Conservation (phyloP, 2,329 filamentous ascomycete species). For the Epichloe baconii region DNA sequence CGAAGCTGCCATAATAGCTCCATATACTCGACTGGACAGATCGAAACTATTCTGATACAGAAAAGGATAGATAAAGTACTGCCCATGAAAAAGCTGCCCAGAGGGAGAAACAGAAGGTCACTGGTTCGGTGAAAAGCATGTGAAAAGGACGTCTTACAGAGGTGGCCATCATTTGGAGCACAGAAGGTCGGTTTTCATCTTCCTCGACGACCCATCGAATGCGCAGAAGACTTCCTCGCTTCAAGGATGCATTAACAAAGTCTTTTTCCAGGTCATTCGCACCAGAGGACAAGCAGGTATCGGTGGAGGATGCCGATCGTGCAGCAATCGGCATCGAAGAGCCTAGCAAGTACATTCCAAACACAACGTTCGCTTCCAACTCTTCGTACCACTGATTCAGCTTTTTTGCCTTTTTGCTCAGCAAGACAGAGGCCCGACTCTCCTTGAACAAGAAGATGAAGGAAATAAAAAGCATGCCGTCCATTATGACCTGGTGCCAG, state of each 20-base stretch:
- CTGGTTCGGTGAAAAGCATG: constrained; percentile 61
- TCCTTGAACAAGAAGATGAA: constrained; percentile 65
- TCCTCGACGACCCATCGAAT: constrained; percentile 70
- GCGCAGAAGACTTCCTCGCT: constrained; percentile 23
- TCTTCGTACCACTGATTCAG: constrained; percentile 71
- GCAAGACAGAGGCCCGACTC: constrained; percentile 66
- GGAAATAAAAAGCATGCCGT: constrained; percentile 43
- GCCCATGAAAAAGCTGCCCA: constrained; percentile 90
- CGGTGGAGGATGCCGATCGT: constrained; percentile 11
- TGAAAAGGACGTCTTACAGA: constrained; percentile 70
- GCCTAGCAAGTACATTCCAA: constrained; percentile 29
- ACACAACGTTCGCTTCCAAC: constrained; percentile 51
- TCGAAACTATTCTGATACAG: constrained; percentile 58
- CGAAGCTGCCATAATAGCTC: constrained; percentile 55
- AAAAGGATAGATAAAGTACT: constrained; percentile 72
- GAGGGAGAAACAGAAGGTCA: constrained; percentile 75
- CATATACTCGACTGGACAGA: constrained; percentile 57
- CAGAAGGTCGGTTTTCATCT: constrained; percentile 60
- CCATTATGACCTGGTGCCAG: constrained; percentile 67
- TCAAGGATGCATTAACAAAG: no score
- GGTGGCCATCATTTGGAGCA: constrained; percentile 57
- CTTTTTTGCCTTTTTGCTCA: constrained; percentile 60
- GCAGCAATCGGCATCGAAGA: constrained; percentile 3
- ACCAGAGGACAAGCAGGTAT: background rate
- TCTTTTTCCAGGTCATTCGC: background rate